Conservation (phyloP, 129 eudicot species). For the Dittrichia graveolens region DNA sequence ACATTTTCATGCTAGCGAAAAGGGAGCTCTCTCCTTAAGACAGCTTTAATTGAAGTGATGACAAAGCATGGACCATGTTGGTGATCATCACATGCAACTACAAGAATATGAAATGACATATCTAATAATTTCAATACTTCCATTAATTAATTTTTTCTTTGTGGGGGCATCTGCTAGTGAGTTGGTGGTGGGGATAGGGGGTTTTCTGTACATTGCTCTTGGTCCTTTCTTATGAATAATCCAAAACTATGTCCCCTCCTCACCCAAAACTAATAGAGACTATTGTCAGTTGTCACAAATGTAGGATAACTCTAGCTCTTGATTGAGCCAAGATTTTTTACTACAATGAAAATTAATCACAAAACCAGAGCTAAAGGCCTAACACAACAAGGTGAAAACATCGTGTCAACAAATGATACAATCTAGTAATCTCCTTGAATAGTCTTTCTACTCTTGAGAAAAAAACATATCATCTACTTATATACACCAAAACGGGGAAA, state of each 20-base stretch:
- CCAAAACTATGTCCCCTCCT: slow-evolving; percentile 21
- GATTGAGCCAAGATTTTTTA: slow-evolving; percentile 3
- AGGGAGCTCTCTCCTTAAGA: background rate
- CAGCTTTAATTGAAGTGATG: slow-evolving; percentile 14
- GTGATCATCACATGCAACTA: slow-evolving; percentile 25
- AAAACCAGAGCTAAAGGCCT: slow-evolving; percentile 8
- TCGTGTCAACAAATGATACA: slow-evolving; percentile 2
- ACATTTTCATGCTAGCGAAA: slow-evolving; percentile 19
- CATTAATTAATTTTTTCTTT: background rate
- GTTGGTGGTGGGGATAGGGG: slow-evolving; percentile 24
- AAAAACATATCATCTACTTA: slow-evolving; percentile 1
- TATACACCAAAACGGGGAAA: background rate
- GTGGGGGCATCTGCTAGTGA: slow-evolving; percentile 21
- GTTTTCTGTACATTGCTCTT: slow-evolving; percentile 13
- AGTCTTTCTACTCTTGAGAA: background rate
- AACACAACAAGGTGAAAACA: slow-evolving; percentile 19
- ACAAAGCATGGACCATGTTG: slow-evolving; percentile 20
- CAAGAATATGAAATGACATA: slow-evolving; percentile 24
- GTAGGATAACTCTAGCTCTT: slow-evolving; percentile 28
- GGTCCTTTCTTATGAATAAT: slow-evolving; percentile 26
- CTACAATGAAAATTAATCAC: background rate
- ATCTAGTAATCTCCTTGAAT: slow-evolving; percentile 1
- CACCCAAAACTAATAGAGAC: slow-evolving; percentile 15
- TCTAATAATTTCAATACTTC: slow-evolving; percentile 13
- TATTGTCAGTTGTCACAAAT: slow-evolving; percentile 7